Base-by-base conservation (phyloP, 441 rosid genomes). In the Mallotus japonicus region DNA sequence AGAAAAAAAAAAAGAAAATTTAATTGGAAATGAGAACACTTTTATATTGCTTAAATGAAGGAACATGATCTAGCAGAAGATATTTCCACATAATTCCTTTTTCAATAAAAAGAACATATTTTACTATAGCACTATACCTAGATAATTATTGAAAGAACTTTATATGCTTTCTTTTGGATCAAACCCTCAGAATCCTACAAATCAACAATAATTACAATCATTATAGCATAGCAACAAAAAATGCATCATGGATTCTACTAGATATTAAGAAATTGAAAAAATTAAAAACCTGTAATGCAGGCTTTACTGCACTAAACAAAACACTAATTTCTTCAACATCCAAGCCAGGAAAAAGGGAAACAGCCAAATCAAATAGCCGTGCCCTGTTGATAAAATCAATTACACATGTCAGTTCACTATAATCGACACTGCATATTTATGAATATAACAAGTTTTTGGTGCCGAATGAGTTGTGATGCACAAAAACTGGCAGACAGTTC, bases 81-180 rank as follows among this genome's bases (percentile, higher is more conserved):
- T 8, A 11, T 61, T 53, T 63, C 24, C 19, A 65, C n/a, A 54
- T 58, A 61, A 51, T 40, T 59, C 40, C 65, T 50, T 59, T 37
- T 11, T 46, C 51, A 70, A 49, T 13, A 67, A 3, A 75, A 62
- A 9, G 54, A 37, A 40, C 8, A 5, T 54, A 54, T 16, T 54
- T 54, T 17, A 56, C 32, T 20, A 19, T 20, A 56, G 20, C 73
- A 71, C 12, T 64, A 54, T 83, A 95, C 99, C 96, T 83, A 87
- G 65, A 95, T 86, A 75, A 95, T 86, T 40, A 77, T 54, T 50
- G 97, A 90, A 82, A 95, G 95, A 72, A 87, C 95, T 84, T 87
- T 95, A 83, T 92, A 95, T 55, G 96, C 98, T 84, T 88, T 92
- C 90, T 95, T 95, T 77, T 95, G 99, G 72, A 91, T 82, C 68